A percentile compares a stretch with the other conserved stretches of the same genome.
phyloP scores from a whole-genome alignment of 108 stramenopile genomes.

The Skeletonema grethae region DNA sequence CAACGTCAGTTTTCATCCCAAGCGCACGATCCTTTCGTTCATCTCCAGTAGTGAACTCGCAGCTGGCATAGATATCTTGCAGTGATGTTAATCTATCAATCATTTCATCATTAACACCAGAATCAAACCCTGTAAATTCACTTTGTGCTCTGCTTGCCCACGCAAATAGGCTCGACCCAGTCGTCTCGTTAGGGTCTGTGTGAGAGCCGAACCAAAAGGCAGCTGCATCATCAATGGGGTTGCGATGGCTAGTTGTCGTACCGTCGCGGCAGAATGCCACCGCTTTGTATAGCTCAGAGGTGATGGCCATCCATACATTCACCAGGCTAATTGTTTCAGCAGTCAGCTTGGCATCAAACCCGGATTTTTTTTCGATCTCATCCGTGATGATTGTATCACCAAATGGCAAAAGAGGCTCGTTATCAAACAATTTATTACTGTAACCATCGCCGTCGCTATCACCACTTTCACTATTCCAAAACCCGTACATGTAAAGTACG shows the following conservation, averaged over 20 bases:
- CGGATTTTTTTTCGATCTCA: slow-evolving; percentile 33
- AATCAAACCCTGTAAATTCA: slow-evolving; percentile 28
- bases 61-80: slow-evolving; percentile 40
- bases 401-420: slow-evolving; percentile 35
- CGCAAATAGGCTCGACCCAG: slow-evolving; percentile 67
- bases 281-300: slow-evolving; percentile 59
- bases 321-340: slow-evolving; percentile 47
- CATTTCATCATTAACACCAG: slow-evolving; percentile 24
- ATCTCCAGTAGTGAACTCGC: slow-evolving; percentile 25
- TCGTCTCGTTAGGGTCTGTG: slow-evolving; percentile 42
- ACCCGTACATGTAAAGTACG: slow-evolving; percentile 43
- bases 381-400: slow-evolving; percentile 44
- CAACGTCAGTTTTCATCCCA: slow-evolving; percentile 39
- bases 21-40: slow-evolving; percentile 25
- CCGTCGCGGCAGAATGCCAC: slow-evolving; percentile 38
- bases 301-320: slow-evolving; percentile 72
- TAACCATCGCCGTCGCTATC: slow-evolving; percentile 48
- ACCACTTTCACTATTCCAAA: slow-evolving; percentile 29
- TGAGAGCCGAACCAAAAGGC: slow-evolving; percentile 77
- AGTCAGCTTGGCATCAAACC: slow-evolving; percentile 45
- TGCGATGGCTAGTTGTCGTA: slow-evolving; percentile 10
- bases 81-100: slow-evolving; percentile 48
- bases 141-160: slow-evolving; percentile 56
- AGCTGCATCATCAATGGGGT: slow-evolving; percentile 67
- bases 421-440: slow-evolving; percentile 47